Base-by-base conservation (phyloP, 495 filamentous ascomycete genomes). In the Talaromyces ruber region DNA sequence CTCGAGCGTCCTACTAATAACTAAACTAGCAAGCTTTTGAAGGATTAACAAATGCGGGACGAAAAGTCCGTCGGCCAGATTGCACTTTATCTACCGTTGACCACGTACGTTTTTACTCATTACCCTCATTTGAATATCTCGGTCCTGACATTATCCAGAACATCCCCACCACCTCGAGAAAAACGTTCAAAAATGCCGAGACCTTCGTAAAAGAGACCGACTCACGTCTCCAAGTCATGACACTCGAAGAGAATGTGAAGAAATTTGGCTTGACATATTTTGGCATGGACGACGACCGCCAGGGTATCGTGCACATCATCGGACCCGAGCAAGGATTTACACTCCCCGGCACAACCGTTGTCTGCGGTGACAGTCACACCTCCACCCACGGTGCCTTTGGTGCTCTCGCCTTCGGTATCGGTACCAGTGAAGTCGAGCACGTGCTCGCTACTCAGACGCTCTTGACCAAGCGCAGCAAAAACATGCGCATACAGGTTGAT, bases 241-340 rank as follows among this genome's bases (percentile, higher is more conserved):
- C 94, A 43, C 86, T 98, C 30, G 94, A 98, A 73, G 86, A 97
- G 63, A 98, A 98, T 69, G 94, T 98, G 63, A 95, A 96, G 76
- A 89, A 91, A 60, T 97, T 97, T 66, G 92, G 89, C 65, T 82
- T 98, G 70, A 97, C 94, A 70, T 98, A 97, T 77, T 98, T 98
- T 67, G 94, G 94, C 58, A 86, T 98, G 63, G 92, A 86, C 45
- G 94, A 98, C 75, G 96, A 96, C 80, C 84, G 94, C 30, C 94
- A 98, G 79, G 94, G 94, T 66, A 98, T 98, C 70, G 94, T 98
- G 47, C 94, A 98, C 75, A 89, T 98, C 69, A 97, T 98, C 67
- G 94, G 94, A n/a, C 94, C 94, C 45, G 94, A 98, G 81, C 94
- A 98, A 74, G 94, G 94, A 64, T 98, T 98, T 81, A 98, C 94